Evolutionary conservation across 2,329 filamentous ascomycete species (phyloP).

Genomic region (Aspergillus latus): DNA sequence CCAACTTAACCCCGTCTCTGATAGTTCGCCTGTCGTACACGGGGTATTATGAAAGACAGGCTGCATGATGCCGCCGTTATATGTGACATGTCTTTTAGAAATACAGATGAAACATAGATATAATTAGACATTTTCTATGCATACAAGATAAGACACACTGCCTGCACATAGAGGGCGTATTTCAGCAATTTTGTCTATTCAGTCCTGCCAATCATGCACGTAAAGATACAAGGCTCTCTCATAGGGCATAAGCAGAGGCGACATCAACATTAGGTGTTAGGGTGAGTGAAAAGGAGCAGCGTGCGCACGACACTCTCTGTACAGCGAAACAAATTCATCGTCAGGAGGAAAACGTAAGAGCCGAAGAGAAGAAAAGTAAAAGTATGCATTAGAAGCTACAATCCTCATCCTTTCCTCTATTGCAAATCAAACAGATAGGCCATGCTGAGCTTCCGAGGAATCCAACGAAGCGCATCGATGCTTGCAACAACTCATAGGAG

Average conservation of each 20-base stretch:
- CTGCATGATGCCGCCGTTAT: neutral
- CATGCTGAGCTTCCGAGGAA: neutral
- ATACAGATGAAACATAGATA: neutral
- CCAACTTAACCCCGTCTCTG: conserved; percentile 2
- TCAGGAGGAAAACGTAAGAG: neutral
- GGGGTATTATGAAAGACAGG: neutral
- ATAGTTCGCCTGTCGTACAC: neutral
- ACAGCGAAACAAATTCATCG: conserved; percentile 8
- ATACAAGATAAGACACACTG: neutral
- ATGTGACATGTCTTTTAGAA: neutral
- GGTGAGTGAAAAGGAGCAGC: neutral
- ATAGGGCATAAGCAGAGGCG: neutral
- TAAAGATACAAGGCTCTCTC: neutral
- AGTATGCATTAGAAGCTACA: conserved; percentile 11
- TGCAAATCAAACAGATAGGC: neutral
- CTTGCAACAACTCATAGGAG: neutral
- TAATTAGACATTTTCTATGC: neutral
- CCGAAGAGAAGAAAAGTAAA: neutral
- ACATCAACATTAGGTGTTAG: conserved; percentile 2
- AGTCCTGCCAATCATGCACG: neutral
- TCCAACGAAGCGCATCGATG: neutral
- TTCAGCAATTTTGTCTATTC: neutral
- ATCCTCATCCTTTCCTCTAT: neutral
- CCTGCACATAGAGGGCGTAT: neutral
- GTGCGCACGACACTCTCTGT: conserved; percentile 1